A percentile compares a stretch with the other conserved stretches of the same genome.
Evolutionary conservation across 768 basidiomycete genomes (phyloP).

Genomic region (Pulveroboletus ravenelii): DNA sequence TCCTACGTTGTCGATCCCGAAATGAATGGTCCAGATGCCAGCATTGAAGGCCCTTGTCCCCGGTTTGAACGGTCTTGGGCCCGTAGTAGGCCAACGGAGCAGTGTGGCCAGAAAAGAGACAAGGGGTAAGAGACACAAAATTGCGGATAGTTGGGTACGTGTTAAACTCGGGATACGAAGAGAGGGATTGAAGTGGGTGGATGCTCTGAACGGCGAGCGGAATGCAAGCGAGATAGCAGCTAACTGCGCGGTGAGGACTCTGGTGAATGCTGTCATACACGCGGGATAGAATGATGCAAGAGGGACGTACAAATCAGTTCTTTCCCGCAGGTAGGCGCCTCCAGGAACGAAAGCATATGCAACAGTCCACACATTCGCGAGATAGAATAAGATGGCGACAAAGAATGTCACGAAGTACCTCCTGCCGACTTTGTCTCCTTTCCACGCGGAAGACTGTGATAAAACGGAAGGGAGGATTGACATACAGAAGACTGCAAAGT

Average conservation of each 20-base stretch:
- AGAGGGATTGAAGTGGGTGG: background rate
- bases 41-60: conserved; percentile 68
- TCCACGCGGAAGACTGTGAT: conserved; percentile 37
- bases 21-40: conserved; percentile 91
- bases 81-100: conserved; percentile 45
- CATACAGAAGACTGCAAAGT: conserved; percentile 58
- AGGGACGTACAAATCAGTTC: conserved; percentile 61
- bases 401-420: conserved; percentile 56
- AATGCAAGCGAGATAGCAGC: conserved; percentile 47
- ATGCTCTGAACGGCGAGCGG: conserved; percentile 31
- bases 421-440: conserved; percentile 38
- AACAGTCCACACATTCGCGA: conserved; percentile 76
- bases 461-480: conserved; percentile 56
- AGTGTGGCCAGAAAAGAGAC: conserved; percentile 50
- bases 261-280: conserved; percentile 18
- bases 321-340: conserved; percentile 68
- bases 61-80: conserved; percentile 56
- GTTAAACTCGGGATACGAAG: conserved; percentile 16
- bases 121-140: conserved; percentile 39
- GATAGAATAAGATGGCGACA: conserved; percentile 55
- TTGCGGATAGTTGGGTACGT: conserved; percentile 28
- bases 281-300: background rate
- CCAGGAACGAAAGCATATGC: conserved; percentile 91
- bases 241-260: conserved; percentile 54
- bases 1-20: conserved; percentile 53